phyloP scores from a whole-genome alignment of 2,329 filamentous ascomycete genomes.

The Fusarium chlamydosporum region DNA sequence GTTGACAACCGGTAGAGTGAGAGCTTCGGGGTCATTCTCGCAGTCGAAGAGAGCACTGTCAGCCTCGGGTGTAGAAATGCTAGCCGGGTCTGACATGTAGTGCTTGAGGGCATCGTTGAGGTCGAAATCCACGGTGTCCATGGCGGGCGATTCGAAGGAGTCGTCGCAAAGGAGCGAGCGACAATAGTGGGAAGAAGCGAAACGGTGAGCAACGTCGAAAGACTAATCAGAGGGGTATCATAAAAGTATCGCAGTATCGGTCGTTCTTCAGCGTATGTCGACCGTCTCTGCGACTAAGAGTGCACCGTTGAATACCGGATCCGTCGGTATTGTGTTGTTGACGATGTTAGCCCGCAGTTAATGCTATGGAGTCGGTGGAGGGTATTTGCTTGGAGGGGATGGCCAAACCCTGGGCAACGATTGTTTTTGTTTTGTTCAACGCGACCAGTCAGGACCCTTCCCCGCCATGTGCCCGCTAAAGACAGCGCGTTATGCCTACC shows the following conservation, averaged over 20 bases:
- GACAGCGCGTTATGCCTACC: constrained; percentile 38
- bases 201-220: constrained; percentile 19
- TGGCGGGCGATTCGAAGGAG: constrained; percentile 56
- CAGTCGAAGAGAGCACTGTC: constrained; percentile 87
- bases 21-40: constrained; percentile 89
- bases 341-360: constrained; percentile 29
- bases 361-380: constrained; percentile 28
- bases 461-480: constrained; percentile 49
- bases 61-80: constrained; percentile 88
- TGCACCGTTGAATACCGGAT: constrained; percentile 35
- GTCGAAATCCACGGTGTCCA: constrained; percentile 88
- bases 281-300: constrained; percentile 25
- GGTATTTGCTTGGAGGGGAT: constrained; percentile 39
- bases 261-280: constrained; percentile 12
- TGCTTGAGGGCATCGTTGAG: constrained; percentile 97
- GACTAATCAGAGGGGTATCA: constrained; percentile 38
- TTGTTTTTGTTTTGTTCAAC: constrained; percentile 56
- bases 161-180: constrained; percentile 40
- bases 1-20: constrained; percentile 84
- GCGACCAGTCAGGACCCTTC: constrained; percentile 45
- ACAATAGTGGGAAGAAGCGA: constrained; percentile 23
- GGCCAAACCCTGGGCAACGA: constrained; percentile 46
- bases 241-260: constrained; percentile 12
- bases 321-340: constrained; percentile 38
- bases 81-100: constrained; percentile 92